These are phyloP conservation scores for Scutellaria baicalensis DNA, from an alignment of 257 asterid species.

Conservation along the genomic window DNA sequence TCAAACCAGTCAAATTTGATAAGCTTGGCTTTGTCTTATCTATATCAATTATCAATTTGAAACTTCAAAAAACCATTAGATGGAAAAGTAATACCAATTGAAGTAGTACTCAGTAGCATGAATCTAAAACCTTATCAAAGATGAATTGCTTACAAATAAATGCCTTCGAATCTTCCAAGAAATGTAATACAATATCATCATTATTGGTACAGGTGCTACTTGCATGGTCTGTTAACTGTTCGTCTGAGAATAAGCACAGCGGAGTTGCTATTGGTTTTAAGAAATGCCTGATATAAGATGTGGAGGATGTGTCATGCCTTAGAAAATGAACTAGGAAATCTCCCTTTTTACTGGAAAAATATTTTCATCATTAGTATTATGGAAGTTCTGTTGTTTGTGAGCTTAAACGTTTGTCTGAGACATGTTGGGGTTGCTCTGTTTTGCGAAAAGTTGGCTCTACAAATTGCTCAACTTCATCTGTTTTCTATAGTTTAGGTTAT, in stretches of 20 bases:
- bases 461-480: background rate
- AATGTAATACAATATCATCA: background rate
- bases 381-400: background rate
- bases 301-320: background rate
- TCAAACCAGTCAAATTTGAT: background rate
- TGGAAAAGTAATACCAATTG: background rate
- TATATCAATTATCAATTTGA: background rate
- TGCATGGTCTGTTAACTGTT: background rate
- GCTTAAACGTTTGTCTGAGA: background rate
- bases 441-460: background rate
- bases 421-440: background rate
- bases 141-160: background rate
- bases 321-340: background rate
- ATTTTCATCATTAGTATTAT: background rate
- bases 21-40: background rate
- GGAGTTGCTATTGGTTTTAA: background rate
- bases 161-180: background rate
- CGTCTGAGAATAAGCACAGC: background rate
- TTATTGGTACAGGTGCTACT: background rate
- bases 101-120: background rate
- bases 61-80: background rate
- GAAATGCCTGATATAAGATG: constrained; percentile 2
- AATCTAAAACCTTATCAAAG: background rate
- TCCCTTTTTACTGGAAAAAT: background rate
- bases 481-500: too few species aligned